Evolutionary conservation across 306 rosid genomes (phyloP), one percentile per base, ranked within the genome.

Genomic region (Inga laurina): DNA sequence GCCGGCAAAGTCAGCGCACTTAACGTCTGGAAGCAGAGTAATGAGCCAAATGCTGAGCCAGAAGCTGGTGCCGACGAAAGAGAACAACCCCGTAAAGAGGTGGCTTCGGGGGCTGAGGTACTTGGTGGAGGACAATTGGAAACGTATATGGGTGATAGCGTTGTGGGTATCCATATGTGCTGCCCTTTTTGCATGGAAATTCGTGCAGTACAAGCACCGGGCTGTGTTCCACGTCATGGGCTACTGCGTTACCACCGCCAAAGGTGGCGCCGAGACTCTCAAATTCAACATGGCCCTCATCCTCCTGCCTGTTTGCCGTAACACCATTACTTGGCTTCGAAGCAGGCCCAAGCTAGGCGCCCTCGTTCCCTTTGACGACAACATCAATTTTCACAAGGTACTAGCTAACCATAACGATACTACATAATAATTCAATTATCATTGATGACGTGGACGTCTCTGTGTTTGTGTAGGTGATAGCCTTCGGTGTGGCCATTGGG

Each of bases 261-360:
- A 96, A 54, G 99, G 98, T 41, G 98, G 89, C 3, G 98, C 98
- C 8, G 98, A 96, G 85, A 96, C 98, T 0, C 90, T 92, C 14
- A 96, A 96, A 80, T 93, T 96, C 89, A 93, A 93, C 82, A 93
- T 91, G 98, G 97, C 98, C 54, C 65, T 96, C 4, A 92, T 96
- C 82, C 88, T 96, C 4, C 75, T 93, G 4, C 98, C 99, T 7
- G 97, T 96, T 0, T 96, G 99, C 64, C 84, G 98, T 72, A 93
- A 95, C 79, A 89, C 99, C 32, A 92, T 95, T 41, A 95, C 98
- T 77, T 93, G 94, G 96, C 97, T 95, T 0, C 82, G 98, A 18
- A 93, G 85, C 87, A 88, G 72, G 69, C 92, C 98, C 90, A 89
- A 87, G 81, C 71, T 93, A 19, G 98, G 99, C n/a, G 11, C 24